Percentiles rank a stretch among this genome's conserved stretches.
phyloP scores from a whole-genome alignment of 257 asterid species.

The Nicotiana tabacum region DNA sequence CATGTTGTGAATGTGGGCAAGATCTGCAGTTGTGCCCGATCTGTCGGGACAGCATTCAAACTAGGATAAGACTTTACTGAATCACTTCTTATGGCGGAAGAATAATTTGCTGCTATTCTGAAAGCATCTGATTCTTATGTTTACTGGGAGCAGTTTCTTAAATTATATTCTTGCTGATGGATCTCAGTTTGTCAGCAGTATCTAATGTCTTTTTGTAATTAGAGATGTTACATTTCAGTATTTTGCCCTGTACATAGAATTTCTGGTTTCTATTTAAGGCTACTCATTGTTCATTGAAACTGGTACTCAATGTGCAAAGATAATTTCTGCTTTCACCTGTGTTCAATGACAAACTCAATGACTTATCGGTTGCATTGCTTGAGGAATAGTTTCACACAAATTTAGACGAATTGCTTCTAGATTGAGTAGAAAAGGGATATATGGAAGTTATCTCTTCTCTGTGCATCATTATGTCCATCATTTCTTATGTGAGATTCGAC shows the following conservation, averaged over 20 bases:
- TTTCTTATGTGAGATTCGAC: too few relatives aligned
- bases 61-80: slow-evolving; percentile 82
- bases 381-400: not conserved
- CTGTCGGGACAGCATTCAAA: slow-evolving; percentile 53
- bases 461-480: too few relatives aligned
- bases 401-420: not conserved
- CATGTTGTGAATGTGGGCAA: slow-evolving; percentile 78
- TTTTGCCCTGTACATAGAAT: slow-evolving; percentile 13
- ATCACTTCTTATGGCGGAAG: not conserved
- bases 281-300: not conserved
- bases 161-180: not conserved
- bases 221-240: not conserved
- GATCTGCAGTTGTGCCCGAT: slow-evolving; percentile 66
- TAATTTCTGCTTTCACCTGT: not conserved
- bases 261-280: not conserved
- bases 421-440: not conserved
- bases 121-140: not conserved
- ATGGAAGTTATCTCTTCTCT: too few relatives aligned
- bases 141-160: not conserved
- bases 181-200: not conserved
- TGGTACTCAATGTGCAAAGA: not conserved
- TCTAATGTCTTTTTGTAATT: not conserved
- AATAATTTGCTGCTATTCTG: not conserved
- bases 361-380: not conserved
- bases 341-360: not conserved